Base-by-base conservation (phyloP, 2,329 filamentous ascomycete species). In the Salinomyces thailandicus region DNA sequence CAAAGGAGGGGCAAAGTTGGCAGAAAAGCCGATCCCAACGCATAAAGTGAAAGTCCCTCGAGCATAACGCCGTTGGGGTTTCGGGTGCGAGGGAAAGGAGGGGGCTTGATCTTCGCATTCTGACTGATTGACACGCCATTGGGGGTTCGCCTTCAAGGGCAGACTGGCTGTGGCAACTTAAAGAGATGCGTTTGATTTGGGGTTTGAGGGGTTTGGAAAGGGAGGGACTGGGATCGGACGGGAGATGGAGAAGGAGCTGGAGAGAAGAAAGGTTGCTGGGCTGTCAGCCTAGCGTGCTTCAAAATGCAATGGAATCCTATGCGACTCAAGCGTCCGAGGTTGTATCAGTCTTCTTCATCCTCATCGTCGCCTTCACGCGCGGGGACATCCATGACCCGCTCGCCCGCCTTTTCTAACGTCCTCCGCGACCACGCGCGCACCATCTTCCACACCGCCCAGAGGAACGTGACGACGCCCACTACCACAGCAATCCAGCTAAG, bases 51-150 rank as follows among this genome's bases (percentile, higher is more conserved):
- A n/a, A n/a, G n/a, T n/a, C n/a, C n/a, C n/a, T n/a, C n/a, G n/a
- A n/a, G 26, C 34, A 36, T 31, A 31, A 36, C 34, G 26, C 34
- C 13, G 8, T 19, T 14, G 11, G 14, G 31, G 17, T 12, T 18
- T 12, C 15, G 16, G 27, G 14, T 19, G 15, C 26, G 12, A 20
- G 14, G 18, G 34, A 29, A 22, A 11, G 13, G 7, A 13, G 20
- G 11, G 15, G 48, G 49, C 51, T 72, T 51, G 48, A 73, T 94
- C 71, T 94, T 71, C 84, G 86, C 86, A 93, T 81, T 79, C 77
- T 83, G 86, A 94, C 86, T 91, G 79, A 87, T 91, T 79, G 81
- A 78, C 84, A 86, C 76, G 75, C 77, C 79, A 89, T 74, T 74
- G 81, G 72, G 18, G 26, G 52, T 53, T 34, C 44, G 39, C 24